Evolutionary conservation across 1,139 yeast species (phyloP).

Genomic region (Casaregolazyma lundiana): DNA sequence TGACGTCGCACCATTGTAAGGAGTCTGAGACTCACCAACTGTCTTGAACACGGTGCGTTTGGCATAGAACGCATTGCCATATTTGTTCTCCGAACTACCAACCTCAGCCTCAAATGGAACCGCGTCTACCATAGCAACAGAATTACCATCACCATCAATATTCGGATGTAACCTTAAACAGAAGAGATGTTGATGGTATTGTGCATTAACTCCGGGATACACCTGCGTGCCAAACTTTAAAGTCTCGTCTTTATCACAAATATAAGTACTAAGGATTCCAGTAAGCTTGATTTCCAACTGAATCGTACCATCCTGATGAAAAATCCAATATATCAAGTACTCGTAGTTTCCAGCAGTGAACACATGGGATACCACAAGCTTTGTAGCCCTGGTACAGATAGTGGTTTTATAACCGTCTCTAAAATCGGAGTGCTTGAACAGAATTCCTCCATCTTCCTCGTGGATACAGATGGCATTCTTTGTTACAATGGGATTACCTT

Average conservation of each 20-base stretch:
- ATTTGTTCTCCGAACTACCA: constrained; percentile 23
- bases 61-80: constrained; percentile 63
- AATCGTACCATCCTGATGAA: constrained; percentile 79
- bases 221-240: constrained; percentile 80
- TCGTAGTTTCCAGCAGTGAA: constrained; percentile 85
- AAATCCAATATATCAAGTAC: constrained; percentile 76
- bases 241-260: constrained; percentile 45
- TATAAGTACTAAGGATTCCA: constrained; percentile 49
- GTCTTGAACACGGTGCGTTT: constrained; percentile 63
- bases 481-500: constrained; percentile 64
- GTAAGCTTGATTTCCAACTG: constrained; percentile 74
- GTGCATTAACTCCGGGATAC: constrained; percentile 77
- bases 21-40: constrained; percentile 60
- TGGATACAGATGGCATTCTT: constrained; percentile 79
- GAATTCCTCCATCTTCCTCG: constrained; percentile 77
- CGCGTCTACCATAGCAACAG: constrained; percentile 69
- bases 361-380: constrained; percentile 68
- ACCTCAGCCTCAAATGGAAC: constrained; percentile 47
- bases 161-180: constrained; percentile 77
- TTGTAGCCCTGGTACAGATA: constrained; percentile 63
- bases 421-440: constrained; percentile 78
- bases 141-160: constrained; percentile 77
- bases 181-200: constrained; percentile 80
- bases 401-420: constrained; percentile 69
- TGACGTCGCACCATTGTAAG: constrained; percentile 55